phyloP scores from a whole-genome alignment of 129 eudicot genomes.

The Centella asiatica region DNA sequence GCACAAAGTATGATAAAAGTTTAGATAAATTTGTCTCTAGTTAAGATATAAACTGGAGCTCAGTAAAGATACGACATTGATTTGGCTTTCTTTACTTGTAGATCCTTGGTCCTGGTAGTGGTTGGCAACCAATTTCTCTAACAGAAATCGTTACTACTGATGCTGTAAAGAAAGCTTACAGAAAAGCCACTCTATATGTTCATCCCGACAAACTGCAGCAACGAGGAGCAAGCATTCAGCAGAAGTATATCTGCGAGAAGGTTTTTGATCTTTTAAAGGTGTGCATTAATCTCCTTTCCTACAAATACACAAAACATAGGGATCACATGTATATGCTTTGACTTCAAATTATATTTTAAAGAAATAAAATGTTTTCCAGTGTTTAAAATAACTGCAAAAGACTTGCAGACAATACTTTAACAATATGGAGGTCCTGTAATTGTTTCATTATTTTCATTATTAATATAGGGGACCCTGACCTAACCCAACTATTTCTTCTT shows the following conservation, averaged over 20 bases:
- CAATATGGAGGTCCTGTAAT: too few species aligned
- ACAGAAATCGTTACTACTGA: constrained; percentile 66
- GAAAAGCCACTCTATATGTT: constrained; percentile 89
- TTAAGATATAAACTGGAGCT: neutral
- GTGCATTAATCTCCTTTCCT: neutral
- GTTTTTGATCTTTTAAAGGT: constrained; percentile 99
- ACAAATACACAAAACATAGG: neutral
- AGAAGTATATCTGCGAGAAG: constrained; percentile 92
- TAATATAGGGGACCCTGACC: too few species aligned
- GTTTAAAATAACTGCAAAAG: too few species aligned
- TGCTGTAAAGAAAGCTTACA: constrained; percentile 94
- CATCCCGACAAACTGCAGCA: constrained; percentile 98
- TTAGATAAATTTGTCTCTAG: neutral
- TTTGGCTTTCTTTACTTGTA: constrained; percentile 25
- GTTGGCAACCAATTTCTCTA: constrained; percentile 85
- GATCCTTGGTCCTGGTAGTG: constrained; percentile 87
- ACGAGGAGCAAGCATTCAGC: constrained; percentile 89
- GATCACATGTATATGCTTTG: neutral
- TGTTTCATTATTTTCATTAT: too few species aligned
- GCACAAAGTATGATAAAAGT: neutral
- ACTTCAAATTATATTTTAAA: too few species aligned
- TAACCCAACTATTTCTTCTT: constrained; percentile 3
- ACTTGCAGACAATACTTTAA: neutral
- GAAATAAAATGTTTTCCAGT: too few species aligned
- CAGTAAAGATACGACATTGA: neutral